These are phyloP conservation scores for Pseudogymnoascus sp. DNA, from an alignment of 2,329 filamentous ascomycete species.

Conservation along the genomic window DNA sequence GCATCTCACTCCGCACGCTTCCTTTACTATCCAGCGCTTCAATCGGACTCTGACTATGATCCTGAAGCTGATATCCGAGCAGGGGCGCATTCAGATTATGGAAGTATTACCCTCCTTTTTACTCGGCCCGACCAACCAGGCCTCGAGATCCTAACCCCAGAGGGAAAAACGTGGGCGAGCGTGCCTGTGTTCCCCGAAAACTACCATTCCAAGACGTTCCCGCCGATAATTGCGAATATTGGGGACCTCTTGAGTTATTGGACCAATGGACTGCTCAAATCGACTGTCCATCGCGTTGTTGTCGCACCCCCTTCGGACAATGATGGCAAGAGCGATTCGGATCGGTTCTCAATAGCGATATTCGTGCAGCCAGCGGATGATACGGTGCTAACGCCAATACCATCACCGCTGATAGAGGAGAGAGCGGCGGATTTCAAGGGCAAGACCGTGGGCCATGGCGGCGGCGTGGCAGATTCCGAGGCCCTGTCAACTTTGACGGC, in stretches of 20 bases:
- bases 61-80: slow-evolving; percentile 64
- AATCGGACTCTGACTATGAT: slow-evolving; percentile 33
- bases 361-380: slow-evolving; percentile 56
- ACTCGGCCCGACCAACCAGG: slow-evolving; percentile 78
- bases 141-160: slow-evolving; percentile 65
- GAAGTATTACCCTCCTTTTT: slow-evolving; percentile 67
- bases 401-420: slow-evolving; percentile 46
- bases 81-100: slow-evolving; percentile 81
- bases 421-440: slow-evolving; percentile 20
- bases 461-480: slow-evolving; percentile 23
- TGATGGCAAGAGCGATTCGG: slow-evolving; percentile 30
- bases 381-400: slow-evolving; percentile 47
- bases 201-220: slow-evolving; percentile 38
- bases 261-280: slow-evolving; percentile 81
- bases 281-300: slow-evolving; percentile 81
- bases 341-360: slow-evolving; percentile 58
- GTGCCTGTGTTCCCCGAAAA: slow-evolving; percentile 57
- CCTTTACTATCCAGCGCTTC: slow-evolving; percentile 58
- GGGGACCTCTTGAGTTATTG: slow-evolving; percentile 71
- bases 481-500: slow-evolving; percentile 52
- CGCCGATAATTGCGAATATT: slow-evolving; percentile 68
- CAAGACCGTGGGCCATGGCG: not conserved
- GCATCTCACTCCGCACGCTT: slow-evolving; percentile 37
- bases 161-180: slow-evolving; percentile 46
- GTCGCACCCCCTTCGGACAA: slow-evolving; percentile 48